Evolutionary conservation across 345 rosid species (phyloP), one percentile per base, ranked within the genome.

Genomic region (Erodium maritimum): DNA sequence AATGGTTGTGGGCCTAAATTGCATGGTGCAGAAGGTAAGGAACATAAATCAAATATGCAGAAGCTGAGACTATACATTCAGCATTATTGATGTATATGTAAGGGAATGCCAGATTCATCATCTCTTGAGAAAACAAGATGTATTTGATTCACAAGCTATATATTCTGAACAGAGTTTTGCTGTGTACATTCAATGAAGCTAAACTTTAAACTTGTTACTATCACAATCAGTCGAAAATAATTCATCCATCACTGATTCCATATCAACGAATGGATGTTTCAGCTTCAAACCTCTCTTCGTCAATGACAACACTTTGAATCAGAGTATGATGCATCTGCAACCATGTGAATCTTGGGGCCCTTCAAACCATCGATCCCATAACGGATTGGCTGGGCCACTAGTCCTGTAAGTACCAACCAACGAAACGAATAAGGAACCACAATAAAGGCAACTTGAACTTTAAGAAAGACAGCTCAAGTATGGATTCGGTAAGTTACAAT

Each of bases 331-430:
- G 80, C 97, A 88, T 46, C 75, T 84, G 80, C 96, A 91, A 52
- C 96, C 74, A 62, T 73, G 68, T 0, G 81, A 74, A 45, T 88
- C 88, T 63, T 65, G 77, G 20, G 88, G 85, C 12, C 88, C 72
- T 72, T 88, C 84, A 61, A 91, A 91, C 97, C 98, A 91, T 56
- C 79, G 84, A 68, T 91, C 95, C 98, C 98, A 91, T 16, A 56
- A 11, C 0, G 84, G 71, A 58, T 84, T 84, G 18, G 68, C 56
- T 4, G 95, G 96, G n/a, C 95, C 93, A 54, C 13, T 65, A 58
- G 96, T 84, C 74, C 98, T 88, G 86, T 51, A 58, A 71, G 19
- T 62, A 19, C 17, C 20, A n/a, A 61, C 23, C 65, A 52, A 52
- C 57, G 17, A 12, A 25, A 50, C 46, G n/a, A 51, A 9, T 20